Conservation (phyloP, 1,284 basidiomycete genomes). For the Ganoderma sinense region DNA sequence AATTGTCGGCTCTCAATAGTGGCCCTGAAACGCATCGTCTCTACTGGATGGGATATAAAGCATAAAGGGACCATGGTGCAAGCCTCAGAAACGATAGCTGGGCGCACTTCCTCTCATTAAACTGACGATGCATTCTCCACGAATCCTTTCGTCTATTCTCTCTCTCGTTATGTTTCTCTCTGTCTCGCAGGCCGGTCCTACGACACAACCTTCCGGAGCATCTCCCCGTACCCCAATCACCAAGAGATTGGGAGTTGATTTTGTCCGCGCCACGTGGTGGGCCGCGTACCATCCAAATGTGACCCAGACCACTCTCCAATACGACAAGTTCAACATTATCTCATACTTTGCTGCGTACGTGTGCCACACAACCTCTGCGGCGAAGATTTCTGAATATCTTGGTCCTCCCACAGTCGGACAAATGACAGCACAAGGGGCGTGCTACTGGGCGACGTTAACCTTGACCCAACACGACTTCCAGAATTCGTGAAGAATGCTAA, state of each 20-base stretch:
- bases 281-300: background rate
- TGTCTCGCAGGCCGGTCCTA: background rate
- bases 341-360: conserved; percentile 1
- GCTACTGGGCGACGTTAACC: background rate
- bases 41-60: background rate
- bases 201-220: background rate
- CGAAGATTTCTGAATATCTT: background rate
- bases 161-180: background rate
- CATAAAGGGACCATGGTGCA: background rate
- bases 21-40: background rate
- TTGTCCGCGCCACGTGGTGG: background rate
- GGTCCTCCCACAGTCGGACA: background rate
- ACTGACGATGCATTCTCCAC: background rate
- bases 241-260: background rate
- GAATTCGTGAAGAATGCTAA: background rate
- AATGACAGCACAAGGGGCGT: background rate
- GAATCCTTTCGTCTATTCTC: background rate
- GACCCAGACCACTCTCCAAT: background rate
- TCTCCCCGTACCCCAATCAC: background rate
- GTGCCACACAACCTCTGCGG: background rate
- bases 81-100: background rate
- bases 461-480: background rate
- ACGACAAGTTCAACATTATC: background rate
- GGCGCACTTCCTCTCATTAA: background rate
- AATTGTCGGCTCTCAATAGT: background rate